Evolutionary conservation across 176 grass and related monocot species (phyloP).

Genomic region (Phyllostachys edulis): DNA sequence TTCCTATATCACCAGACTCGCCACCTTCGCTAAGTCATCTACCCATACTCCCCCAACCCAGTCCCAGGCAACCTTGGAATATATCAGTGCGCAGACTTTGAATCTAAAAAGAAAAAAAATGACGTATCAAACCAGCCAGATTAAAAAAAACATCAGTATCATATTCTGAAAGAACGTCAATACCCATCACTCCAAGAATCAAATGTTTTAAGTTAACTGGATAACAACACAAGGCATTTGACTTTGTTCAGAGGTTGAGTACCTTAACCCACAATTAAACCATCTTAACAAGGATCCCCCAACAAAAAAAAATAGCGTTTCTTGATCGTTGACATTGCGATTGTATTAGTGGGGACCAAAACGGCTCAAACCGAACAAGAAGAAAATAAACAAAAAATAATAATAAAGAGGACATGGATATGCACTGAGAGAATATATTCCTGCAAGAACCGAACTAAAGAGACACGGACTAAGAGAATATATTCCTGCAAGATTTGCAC

Average conservation of each 20-base stretch:
- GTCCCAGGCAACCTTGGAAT: background rate
- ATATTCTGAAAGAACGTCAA: background rate
- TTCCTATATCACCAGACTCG: background rate
- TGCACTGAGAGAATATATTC: background rate
- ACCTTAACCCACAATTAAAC: constrained; percentile 6
- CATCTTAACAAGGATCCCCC: background rate
- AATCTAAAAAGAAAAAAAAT: constrained; percentile 20
- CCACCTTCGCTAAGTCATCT: background rate
- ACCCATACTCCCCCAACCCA: background rate
- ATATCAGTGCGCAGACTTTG: background rate
- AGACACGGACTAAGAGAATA: background rate
- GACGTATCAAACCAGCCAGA: background rate
- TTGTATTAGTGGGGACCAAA: background rate
- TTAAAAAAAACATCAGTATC: background rate
- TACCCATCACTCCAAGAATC: background rate
- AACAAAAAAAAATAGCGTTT: background rate
- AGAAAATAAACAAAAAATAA: background rate
- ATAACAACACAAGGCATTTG: background rate
- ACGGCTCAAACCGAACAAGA: background rate
- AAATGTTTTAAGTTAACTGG: background rate
- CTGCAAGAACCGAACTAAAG: background rate
- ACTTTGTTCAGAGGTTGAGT: background rate
- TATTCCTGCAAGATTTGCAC: background rate
- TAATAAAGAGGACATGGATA: background rate
- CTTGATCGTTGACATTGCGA: background rate